These are phyloP conservation scores for Dactylonectria macrodidyma DNA, from an alignment of 2,329 filamentous ascomycete genomes.

Conservation along the genomic window DNA sequence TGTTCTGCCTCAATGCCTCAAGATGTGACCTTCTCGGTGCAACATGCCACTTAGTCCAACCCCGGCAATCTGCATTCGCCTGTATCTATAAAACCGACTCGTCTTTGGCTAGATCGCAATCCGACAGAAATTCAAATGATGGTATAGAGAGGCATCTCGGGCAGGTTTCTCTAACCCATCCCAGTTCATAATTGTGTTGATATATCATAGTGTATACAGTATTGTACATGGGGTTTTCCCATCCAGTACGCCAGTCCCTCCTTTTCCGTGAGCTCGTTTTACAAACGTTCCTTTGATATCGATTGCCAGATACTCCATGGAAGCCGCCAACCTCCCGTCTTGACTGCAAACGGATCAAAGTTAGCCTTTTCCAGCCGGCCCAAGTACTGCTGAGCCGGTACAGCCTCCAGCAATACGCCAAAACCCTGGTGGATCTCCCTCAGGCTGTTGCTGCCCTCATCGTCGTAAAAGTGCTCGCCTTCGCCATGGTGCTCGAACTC, in stretches of 20 bases:
- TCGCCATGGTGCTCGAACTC: slow-evolving; percentile 91
- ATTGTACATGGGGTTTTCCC: slow-evolving; percentile 25
- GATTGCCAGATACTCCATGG: slow-evolving; percentile 81
- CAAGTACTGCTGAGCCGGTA: slow-evolving; percentile 85
- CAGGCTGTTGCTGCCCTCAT: slow-evolving; percentile 53
- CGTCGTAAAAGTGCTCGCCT: slow-evolving; percentile 72
- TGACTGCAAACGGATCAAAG: slow-evolving; percentile 85
- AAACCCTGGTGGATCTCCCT: slow-evolving; percentile 74
- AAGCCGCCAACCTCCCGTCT: slow-evolving; percentile 79
- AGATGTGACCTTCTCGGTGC: background rate
- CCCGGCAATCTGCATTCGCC: background rate
- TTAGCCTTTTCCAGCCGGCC: slow-evolving; percentile 82
- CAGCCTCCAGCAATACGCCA: slow-evolving; percentile 83
- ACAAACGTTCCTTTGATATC: slow-evolving; percentile 65
- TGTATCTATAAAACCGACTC: too few species aligned
- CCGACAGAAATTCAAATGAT: too few species aligned
- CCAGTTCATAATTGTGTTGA: slow-evolving; percentile 26
- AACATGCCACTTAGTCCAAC: background rate
- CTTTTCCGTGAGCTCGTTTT: slow-evolving; percentile 14
- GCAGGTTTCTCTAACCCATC: background rate
- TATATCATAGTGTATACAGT: slow-evolving; percentile 34
- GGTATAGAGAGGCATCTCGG: slow-evolving; percentile 7
- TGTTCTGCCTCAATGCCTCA: background rate
- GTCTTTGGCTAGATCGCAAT: background rate
- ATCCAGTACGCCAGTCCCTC: background rate